These are phyloP conservation scores for Butyriboletus loyo DNA, from an alignment of 768 basidiomycete genomes.

Conservation along the genomic window DNA sequence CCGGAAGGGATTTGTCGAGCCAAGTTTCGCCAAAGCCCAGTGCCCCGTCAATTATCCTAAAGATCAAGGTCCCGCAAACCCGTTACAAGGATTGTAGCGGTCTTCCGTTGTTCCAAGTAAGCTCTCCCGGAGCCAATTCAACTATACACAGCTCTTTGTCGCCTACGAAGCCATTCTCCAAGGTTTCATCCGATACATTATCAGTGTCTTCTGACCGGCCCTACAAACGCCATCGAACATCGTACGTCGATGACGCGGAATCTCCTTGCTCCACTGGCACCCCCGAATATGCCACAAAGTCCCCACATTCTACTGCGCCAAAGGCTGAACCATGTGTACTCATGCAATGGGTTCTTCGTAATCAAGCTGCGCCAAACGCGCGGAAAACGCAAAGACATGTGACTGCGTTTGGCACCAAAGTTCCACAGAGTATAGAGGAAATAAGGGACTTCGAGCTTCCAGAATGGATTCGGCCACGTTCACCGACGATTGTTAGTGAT, in stretches of 20 bases:
- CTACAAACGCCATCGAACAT: conserved; percentile 28
- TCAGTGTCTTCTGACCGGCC: conserved; percentile 29
- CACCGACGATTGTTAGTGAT: conserved; percentile 14
- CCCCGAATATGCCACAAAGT: conserved; percentile 19
- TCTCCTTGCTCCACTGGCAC: conserved; percentile 19
- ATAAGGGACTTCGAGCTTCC: conserved; percentile 57
- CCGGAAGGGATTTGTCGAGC: conserved; percentile 4
- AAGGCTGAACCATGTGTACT: conserved; percentile 36
- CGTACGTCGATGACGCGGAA: conserved; percentile 20
- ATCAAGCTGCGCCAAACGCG: conserved; percentile 39
- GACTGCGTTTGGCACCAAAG: conserved; percentile 58
- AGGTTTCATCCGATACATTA: conserved; percentile 28
- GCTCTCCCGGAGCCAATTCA: conserved; percentile 19
- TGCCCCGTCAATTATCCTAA: conserved; percentile 30
- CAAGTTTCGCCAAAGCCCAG: conserved; percentile 17
- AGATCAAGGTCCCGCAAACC: conserved; percentile 34
- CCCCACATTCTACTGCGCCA: conserved; percentile 1
- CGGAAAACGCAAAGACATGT: conserved; percentile 52
- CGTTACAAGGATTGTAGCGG: conserved; percentile 17
- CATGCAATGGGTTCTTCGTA: conserved; percentile 52
- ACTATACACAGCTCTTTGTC: conserved; percentile 12
- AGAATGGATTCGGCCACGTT: conserved; percentile 40
- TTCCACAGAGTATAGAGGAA: conserved; percentile 48
- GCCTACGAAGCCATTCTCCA: conserved; percentile 28
- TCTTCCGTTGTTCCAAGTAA: conserved; percentile 4